These are phyloP conservation scores for Parachaetomium inaequale DNA, from an alignment of 495 filamentous ascomycete species.

Conservation along the genomic window DNA sequence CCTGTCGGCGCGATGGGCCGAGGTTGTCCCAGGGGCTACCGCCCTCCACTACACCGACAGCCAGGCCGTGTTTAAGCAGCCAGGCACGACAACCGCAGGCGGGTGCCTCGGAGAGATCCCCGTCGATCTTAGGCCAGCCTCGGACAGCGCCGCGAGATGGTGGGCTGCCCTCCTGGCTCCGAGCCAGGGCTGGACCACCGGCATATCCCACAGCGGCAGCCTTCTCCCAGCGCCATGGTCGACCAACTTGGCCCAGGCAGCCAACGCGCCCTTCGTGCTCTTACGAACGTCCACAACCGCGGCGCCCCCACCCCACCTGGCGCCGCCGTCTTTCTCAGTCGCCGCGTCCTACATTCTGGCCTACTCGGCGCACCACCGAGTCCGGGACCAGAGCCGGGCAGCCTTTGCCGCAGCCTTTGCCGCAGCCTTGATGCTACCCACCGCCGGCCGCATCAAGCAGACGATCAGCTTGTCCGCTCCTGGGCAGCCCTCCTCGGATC, in stretches of 20 bases:
- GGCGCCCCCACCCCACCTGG: not conserved
- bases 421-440: slow-evolving; percentile 10
- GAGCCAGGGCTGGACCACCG: not conserved
- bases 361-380: slow-evolving; percentile 2
- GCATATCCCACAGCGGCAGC: not conserved
- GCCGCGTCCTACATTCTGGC: not conserved
- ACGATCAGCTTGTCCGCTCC: not conserved
- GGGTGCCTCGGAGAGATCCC: not conserved
- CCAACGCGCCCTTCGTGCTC: not conserved
- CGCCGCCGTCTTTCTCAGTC: not conserved
- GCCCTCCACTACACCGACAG: not conserved
- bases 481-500: not conserved
- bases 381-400: slow-evolving; percentile 1
- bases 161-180: slow-evolving; percentile 8
- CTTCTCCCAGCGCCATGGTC: not conserved
- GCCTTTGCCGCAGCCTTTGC: slow-evolving; percentile 7
- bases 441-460: not conserved
- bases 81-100: not conserved
- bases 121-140: not conserved
- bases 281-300: not conserved
- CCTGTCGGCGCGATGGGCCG: not conserved
- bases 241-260: not conserved
- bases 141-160: slow-evolving; percentile 5
- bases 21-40: slow-evolving; percentile 1
- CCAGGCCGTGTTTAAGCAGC: not conserved